Evolutionary conservation across 805 yeast species (phyloP), one percentile per base, ranked within the genome.

Genomic region (Yarrowia sp.): DNA sequence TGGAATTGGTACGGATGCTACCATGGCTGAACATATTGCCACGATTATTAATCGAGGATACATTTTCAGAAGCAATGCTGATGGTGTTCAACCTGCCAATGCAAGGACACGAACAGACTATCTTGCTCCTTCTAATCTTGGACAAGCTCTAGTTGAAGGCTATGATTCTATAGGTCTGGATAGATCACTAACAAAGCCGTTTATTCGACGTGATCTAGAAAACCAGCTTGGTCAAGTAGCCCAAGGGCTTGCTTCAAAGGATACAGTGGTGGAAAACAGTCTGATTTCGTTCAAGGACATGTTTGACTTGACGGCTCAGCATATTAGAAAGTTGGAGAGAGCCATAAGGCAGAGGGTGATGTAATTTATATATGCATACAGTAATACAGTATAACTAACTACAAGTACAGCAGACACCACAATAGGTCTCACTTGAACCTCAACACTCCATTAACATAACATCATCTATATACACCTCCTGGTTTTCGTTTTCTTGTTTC

Each of bases 1-100:
- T 74, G 98, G 98, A 0, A 95, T 95, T 50, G 99, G 99, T 2
- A 95, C 99, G 0, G 99, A 95, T 78, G 99, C 99, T 0, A 95
- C 99, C 0, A 96, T 95, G 75, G 99, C 98, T 0, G 99, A 95
- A 47, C 99, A 95, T 75, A 95, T 95, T 42, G 92, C 89, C 66
- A 92, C 89, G 72, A 86, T 95, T 47, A 76, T 83, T 33, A 74
- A 75, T 10, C 77, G 99, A 63, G 84, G 85, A 17, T 96, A 92
- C 71, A 83, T 90, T 4, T 76, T 75, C 15, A 85, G 81, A 68
- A 69, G 68, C 15, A 76, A 74, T 32, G 47, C 58, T 3, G 36
- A 45, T 14, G 55, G 64, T 13, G 18, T 14, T n/a, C 15, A 8
- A 1, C 11, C 22, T 0, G 9, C 35, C 8, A 13, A 14, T 9